phyloP scores from a whole-genome alignment of 2,329 filamentous ascomycete species.

The Graphilbum fragrans region DNA sequence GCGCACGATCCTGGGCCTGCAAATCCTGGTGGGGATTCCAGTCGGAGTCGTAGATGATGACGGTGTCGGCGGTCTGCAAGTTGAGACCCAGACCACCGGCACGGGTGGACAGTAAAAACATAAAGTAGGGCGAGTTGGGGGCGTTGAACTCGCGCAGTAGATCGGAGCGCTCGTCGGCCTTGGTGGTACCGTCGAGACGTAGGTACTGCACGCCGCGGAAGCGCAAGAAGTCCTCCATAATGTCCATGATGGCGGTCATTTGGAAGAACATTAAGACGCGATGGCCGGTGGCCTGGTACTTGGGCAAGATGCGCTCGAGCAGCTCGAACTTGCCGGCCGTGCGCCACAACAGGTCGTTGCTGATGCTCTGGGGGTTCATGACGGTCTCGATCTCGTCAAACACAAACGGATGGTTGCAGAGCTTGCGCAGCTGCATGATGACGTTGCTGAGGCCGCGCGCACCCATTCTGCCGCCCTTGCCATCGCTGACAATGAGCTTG shows the following conservation, averaged over 20 bases:
- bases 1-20: slow-evolving; percentile 97
- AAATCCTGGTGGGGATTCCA: slow-evolving; percentile 99
- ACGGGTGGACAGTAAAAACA: slow-evolving; percentile 96
- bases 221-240: slow-evolving; percentile 96
- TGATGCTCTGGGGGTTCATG: slow-evolving; percentile 81
- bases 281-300: slow-evolving; percentile 84
- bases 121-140: slow-evolving; percentile 85
- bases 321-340: slow-evolving; percentile 96
- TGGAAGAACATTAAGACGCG: slow-evolving; percentile 99
- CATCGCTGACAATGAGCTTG: slow-evolving; percentile 85
- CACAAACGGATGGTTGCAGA: slow-evolving; percentile 98
- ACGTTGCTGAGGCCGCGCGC: slow-evolving; percentile 96
- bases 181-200: slow-evolving; percentile 90
- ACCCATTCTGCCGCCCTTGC: slow-evolving; percentile 87
- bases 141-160: slow-evolving; percentile 82
- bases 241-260: slow-evolving; percentile 99
- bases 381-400: slow-evolving; percentile 97
- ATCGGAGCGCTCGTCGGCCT: slow-evolving; percentile 92
- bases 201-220: slow-evolving; percentile 75
- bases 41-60: slow-evolving; percentile 99
- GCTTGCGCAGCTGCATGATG: slow-evolving; percentile 98
- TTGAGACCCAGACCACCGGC: slow-evolving; percentile 97
- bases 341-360: slow-evolving; percentile 90
- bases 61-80: slow-evolving; percentile 92
- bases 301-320: slow-evolving; percentile 81